These are phyloP conservation scores for Acanthamoeba triangularis DNA, from an alignment of 208 protist species.

Conservation along the genomic window DNA sequence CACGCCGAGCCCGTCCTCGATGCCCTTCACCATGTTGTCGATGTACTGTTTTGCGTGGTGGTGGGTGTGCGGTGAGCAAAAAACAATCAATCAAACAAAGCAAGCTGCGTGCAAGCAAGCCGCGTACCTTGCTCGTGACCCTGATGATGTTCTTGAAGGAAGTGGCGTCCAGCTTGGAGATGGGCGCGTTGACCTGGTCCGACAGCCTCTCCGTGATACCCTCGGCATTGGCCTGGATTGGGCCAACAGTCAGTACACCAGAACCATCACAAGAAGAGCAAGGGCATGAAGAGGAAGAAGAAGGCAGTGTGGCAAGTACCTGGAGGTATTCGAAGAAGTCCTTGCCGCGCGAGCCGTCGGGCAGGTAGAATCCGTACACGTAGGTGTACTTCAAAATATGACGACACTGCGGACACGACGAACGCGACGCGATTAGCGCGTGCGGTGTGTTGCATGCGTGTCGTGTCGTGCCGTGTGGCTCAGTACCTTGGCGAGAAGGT, in stretches of 20 bases:
- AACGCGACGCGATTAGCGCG: neutral
- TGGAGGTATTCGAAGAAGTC: slow-evolving; percentile 73
- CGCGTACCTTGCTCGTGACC: slow-evolving; percentile 25
- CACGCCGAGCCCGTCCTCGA: slow-evolving; percentile 69
- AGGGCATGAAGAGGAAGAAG: neutral
- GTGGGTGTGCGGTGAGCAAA: neutral
- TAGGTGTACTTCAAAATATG: slow-evolving; percentile 88
- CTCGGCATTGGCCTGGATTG: slow-evolving; percentile 57
- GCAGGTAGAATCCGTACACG: slow-evolving; percentile 86
- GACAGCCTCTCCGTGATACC: slow-evolving; percentile 66
- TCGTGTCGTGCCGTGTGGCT: neutral
- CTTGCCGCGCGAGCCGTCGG: slow-evolving; percentile 73
- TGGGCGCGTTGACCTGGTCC: slow-evolving; percentile 57
- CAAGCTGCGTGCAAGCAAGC: neutral
- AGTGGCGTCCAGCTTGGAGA: slow-evolving; percentile 62
- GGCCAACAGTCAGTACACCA: neutral
- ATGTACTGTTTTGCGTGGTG: slow-evolving; percentile 5
- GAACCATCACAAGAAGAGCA: neutral
- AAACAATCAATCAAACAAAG: neutral
- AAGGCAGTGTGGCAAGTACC: neutral
- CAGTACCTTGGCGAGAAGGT: slow-evolving; percentile 67
- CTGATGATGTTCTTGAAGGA: slow-evolving; percentile 70
- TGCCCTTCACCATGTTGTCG: slow-evolving; percentile 72
- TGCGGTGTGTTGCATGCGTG: too few relatives aligned
- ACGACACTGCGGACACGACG: slow-evolving; percentile 66